Evolutionary conservation across 441 rosid species (phyloP).

Genomic region (Populus hybrid): DNA sequence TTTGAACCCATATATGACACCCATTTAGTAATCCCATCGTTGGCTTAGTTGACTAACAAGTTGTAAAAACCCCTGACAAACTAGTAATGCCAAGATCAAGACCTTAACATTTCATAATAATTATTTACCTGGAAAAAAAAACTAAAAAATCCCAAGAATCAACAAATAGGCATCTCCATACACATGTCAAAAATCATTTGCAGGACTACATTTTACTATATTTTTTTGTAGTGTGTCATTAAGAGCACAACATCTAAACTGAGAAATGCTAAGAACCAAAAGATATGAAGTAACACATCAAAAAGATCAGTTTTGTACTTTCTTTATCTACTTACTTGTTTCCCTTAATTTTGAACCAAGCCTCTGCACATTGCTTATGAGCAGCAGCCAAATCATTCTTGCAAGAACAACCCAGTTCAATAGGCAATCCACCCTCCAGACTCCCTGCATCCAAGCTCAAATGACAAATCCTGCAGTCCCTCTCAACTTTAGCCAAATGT

Average conservation of each 20-base stretch:
- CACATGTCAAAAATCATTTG: not conserved
- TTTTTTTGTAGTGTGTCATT: not conserved
- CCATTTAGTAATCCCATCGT: not conserved
- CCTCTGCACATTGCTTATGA: conserved; percentile 88
- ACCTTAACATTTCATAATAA: not conserved
- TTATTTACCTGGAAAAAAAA: not conserved
- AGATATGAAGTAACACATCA: not conserved
- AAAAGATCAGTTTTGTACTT: not conserved
- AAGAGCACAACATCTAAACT: not conserved
- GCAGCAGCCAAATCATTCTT: conserved; percentile 89
- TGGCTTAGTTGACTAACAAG: not conserved
- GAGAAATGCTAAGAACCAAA: not conserved
- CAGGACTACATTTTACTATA: not conserved
- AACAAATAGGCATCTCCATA: not conserved
- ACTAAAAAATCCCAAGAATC: not conserved
- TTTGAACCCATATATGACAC: not conserved
- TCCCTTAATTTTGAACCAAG: conserved; percentile 97
- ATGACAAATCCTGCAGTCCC: conserved; percentile 91
- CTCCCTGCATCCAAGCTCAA: conserved; percentile 66
- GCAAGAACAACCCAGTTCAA: conserved; percentile 90
- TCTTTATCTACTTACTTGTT: conserved; percentile 53
- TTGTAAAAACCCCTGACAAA: not conserved
- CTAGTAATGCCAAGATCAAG: not conserved
- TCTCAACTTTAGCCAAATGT: conserved; percentile 52
- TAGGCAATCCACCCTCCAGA: conserved; percentile 60